Percentiles rank a stretch among this genome's conserved stretches.
Conservation (phyloP, 2,329 filamentous ascomycete species). For the Alternaria sp. region DNA sequence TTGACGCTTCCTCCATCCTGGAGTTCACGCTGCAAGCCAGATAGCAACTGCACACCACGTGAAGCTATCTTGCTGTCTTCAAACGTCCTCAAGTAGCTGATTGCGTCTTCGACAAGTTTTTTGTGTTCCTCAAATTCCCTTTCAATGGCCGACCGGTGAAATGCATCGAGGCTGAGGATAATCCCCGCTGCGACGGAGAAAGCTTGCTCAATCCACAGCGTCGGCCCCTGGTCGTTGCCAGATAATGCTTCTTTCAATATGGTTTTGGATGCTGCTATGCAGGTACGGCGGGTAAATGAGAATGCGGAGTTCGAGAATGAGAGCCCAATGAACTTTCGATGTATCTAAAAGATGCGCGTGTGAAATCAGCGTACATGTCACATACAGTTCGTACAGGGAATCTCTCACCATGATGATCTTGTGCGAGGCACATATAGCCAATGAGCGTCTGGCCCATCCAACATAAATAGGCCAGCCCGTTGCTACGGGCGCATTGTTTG, state of each 20-base stretch:
- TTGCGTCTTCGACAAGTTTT: constrained; percentile 17
- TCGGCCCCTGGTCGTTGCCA: constrained; percentile 42
- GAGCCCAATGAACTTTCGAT: constrained; percentile 50
- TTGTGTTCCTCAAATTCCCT: constrained; percentile 19
- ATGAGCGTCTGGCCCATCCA: constrained; percentile 50
- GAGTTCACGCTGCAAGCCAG: constrained; percentile 17
- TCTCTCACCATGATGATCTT: constrained; percentile 53
- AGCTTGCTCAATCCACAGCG: constrained; percentile 54
- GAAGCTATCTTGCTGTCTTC: constrained; percentile 21
- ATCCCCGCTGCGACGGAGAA: constrained; percentile 54
- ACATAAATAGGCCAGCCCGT: constrained; percentile 50
- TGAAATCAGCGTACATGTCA: not conserved
- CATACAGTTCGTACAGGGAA: not conserved
- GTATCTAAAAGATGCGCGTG: constrained; percentile 32
- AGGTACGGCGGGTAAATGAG: constrained; percentile 51
- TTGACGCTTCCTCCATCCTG: constrained; percentile 1
- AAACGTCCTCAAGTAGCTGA: constrained; percentile 21
- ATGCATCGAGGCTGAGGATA: constrained; percentile 51
- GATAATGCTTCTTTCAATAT: constrained; percentile 52
- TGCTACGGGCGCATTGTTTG: constrained; percentile 39
- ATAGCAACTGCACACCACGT: constrained; percentile 24
- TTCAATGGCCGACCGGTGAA: constrained; percentile 37
- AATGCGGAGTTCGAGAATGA: constrained; percentile 53
- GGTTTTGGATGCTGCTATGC: constrained; percentile 52
- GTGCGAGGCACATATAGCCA: constrained; percentile 51